Base-by-base conservation (phyloP, 2,329 filamentous ascomycete species). In the Parascedosporium putredinis region DNA sequence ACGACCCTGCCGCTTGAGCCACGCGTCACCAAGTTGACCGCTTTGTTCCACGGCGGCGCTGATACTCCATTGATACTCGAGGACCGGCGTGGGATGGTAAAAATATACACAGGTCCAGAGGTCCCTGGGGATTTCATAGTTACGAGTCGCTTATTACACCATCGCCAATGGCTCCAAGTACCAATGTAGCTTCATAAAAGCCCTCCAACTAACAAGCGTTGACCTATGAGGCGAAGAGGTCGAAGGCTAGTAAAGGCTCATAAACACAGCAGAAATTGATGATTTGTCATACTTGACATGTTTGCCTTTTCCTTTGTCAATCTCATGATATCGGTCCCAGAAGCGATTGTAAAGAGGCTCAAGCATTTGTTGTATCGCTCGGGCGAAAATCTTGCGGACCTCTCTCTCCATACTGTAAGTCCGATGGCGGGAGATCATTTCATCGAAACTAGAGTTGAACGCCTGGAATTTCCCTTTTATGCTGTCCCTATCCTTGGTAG, bases 201-300 rank as follows among this genome's bases (percentile, higher is more conserved):
- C n/a, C 38, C n/a, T 10, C 38, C 33, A 36, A 10, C 20, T 3
- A 16, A 14, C 33, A 18, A 18, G n/a, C n/a, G n/a, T n/a, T n/a
- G n/a, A n/a, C n/a, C n/a, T n/a, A n/a, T n/a, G n/a, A n/a, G n/a
- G n/a, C n/a, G n/a, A n/a, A n/a, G n/a, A n/a, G n/a, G n/a, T 14
- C 18, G 14, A 33, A 2, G 16, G 8, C 44, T 51, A 51, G 29
- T 55, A 55, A 3, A 81, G 64, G 49, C 72, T 76, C 49, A 71
- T 59, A 58, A 83, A 83, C 8, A 84, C 73, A 20, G 79, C 78
- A 44, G 85, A 80, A 59, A 98, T 83, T 45, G 81, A 79, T 36
- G 75, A 74, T 72, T 96, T 96, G 70, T 96, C 90, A 64, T 95
- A 97, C 71, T 95, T 96, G 64, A 95, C 89, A 67, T 97, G 95